phyloP scores from a whole-genome alignment of 306 rosid genomes.

The Trifolium fragiferum region DNA sequence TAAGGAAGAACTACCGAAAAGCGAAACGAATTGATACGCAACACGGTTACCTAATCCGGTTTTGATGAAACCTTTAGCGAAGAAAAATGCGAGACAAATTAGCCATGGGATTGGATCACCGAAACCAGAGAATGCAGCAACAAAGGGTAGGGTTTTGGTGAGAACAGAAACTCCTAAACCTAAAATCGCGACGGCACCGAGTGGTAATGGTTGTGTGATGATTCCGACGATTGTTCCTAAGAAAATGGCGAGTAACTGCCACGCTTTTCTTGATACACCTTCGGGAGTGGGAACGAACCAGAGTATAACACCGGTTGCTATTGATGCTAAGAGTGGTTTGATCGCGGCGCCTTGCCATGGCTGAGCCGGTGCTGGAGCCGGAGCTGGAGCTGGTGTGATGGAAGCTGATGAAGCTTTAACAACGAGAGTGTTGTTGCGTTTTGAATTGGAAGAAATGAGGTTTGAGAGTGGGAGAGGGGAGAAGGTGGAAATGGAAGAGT shows the following conservation, averaged over 20 bases:
- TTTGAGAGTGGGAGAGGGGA: constrained; percentile 26
- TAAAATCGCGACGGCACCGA: constrained; percentile 87
- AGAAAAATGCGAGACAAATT: constrained; percentile 93
- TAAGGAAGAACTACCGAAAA: constrained; percentile 90
- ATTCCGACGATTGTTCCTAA: constrained; percentile 91
- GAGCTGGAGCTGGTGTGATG: constrained; percentile 45
- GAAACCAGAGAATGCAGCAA: constrained; percentile 92
- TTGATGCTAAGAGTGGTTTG: constrained; percentile 77
- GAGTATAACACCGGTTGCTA: constrained; percentile 72
- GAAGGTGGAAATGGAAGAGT: constrained; percentile 15
- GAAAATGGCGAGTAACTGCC: constrained; percentile 92
- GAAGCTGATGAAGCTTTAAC: constrained; percentile 55
- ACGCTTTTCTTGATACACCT: constrained; percentile 78
- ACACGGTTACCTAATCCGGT: constrained; percentile 95
- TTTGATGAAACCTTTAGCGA: constrained; percentile 92
- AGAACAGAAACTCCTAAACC: constrained; percentile 90
- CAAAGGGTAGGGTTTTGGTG: constrained; percentile 84
- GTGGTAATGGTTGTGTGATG: constrained; percentile 90
- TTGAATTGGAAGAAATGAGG: constrained; percentile 8
- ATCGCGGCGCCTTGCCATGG: constrained; percentile 94
- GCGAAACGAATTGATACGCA: constrained; percentile 86
- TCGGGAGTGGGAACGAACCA: constrained; percentile 89
- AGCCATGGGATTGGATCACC: constrained; percentile 99
- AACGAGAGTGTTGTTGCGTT: background rate
- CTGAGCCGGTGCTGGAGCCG: constrained; percentile 54